Conservation (phyloP, 768 basidiomycete species). For the Vishniacozyma victoriae region DNA sequence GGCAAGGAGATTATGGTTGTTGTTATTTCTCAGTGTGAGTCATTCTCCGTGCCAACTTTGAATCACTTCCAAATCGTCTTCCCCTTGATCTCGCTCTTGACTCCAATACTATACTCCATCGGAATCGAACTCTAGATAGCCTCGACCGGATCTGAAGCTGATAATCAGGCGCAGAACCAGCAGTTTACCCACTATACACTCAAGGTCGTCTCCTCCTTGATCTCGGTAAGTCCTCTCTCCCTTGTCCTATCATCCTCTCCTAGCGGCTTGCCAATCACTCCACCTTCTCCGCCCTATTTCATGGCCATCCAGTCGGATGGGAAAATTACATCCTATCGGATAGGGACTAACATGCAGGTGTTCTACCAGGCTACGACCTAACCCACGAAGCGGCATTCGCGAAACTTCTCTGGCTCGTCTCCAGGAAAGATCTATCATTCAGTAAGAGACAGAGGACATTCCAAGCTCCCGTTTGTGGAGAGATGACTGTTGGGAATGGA, state of each 20-base stretch:
- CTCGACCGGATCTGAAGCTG: neutral
- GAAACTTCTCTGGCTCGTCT: conserved; percentile 39
- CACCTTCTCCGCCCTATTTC: no score
- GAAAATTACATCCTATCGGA: no score
- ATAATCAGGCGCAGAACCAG: conserved; percentile 28
- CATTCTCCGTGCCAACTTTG: neutral
- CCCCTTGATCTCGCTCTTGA: neutral
- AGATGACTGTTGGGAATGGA: conserved; percentile 32
- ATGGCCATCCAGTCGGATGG: no score
- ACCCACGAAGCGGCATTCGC: conserved; percentile 43
- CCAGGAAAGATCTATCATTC: conserved; percentile 31
- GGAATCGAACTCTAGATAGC: neutral
- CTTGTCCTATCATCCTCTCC: no score
- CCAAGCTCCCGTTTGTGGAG: conserved; percentile 27
- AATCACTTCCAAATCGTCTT: neutral
- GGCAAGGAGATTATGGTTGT: conserved; percentile 35
- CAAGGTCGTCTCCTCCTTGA: conserved; percentile 31
- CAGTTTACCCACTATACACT: conserved; percentile 39
- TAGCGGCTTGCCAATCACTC: no score
- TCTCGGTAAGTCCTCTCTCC: conserved; percentile 15
- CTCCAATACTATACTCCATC: neutral
- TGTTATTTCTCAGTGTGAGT: conserved; percentile 37
- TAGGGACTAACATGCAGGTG: no score
- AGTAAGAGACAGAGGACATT: conserved; percentile 32
- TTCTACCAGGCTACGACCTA: conserved; percentile 37